phyloP scores from a whole-genome alignment of 805 yeast genomes.

The Priceomyces fermenticarens region DNA sequence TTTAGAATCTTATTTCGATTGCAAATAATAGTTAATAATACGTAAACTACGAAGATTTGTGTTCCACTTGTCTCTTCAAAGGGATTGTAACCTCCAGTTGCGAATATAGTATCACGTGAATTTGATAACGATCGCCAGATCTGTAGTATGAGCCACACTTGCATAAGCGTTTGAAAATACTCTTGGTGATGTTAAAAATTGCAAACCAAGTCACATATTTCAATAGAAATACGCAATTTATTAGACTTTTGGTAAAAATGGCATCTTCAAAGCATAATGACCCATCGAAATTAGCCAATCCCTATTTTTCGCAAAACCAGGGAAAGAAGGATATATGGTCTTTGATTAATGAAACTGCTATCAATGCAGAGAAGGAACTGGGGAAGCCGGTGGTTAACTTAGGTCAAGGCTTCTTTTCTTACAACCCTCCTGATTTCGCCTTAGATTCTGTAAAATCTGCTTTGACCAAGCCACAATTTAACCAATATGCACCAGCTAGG shows the following conservation, averaged over 20 bases:
- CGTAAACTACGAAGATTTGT: too few species aligned
- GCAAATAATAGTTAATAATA: too few species aligned
- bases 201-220: neutral
- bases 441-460: conserved; percentile 77
- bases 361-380: conserved; percentile 63
- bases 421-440: conserved; percentile 94
- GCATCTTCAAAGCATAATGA: neutral
- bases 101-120: too few species aligned
- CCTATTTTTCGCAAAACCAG: conserved; percentile 57
- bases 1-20: too few species aligned
- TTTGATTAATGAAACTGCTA: conserved; percentile 92
- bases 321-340: conserved; percentile 92
- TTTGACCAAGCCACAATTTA: conserved; percentile 65
- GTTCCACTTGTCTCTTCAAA: too few species aligned
- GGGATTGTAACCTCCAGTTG: too few species aligned
- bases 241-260: too few species aligned
- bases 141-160: too few species aligned
- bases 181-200: too few species aligned
- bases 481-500: conserved; percentile 90
- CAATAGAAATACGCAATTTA: neutral
- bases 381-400: conserved; percentile 83
- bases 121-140: too few species aligned
- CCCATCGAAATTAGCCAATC: conserved; percentile 32
- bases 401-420: conserved; percentile 97
- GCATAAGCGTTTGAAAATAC: too few species aligned